phyloP scores from a whole-genome alignment of 441 rosid genomes.

The Syzygium malaccense region DNA sequence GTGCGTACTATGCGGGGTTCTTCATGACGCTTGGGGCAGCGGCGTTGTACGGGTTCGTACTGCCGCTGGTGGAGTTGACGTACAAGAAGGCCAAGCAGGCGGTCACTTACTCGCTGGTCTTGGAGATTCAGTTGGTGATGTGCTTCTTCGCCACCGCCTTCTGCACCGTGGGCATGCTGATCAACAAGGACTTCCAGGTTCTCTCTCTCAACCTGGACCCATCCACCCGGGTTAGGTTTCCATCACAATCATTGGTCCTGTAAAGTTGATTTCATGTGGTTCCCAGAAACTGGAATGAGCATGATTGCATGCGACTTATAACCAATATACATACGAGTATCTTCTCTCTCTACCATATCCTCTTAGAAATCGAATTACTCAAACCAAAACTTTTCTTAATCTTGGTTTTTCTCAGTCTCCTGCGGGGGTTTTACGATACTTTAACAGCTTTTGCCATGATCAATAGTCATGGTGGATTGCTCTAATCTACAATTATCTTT shows the following conservation, averaged over 20 bases:
- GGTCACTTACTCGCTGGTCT: not conserved
- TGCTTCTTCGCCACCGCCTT: not conserved
- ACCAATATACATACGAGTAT: not conserved
- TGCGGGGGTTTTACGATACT: too few relatives aligned
- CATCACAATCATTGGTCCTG: not conserved
- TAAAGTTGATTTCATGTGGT: not conserved
- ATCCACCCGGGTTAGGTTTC: not conserved
- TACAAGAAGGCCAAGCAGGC: not conserved
- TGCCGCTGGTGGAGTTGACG: not conserved
- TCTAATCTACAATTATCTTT: not conserved
- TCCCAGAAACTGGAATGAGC: not conserved
- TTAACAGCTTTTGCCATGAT: not conserved
- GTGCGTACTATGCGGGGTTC: constrained; percentile 26
- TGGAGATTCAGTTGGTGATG: not conserved
- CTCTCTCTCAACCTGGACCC: not conserved
- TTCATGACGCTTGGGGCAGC: constrained; percentile 20
- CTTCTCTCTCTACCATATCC: not conserved
- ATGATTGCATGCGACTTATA: not conserved
- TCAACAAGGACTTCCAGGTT: not conserved
- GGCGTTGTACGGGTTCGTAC: not conserved
- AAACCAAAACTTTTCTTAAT: not conserved
- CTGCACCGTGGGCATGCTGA: not conserved
- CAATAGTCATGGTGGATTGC: not conserved
- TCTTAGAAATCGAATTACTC: not conserved
- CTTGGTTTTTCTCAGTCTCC: not conserved